Percentiles rank a stretch among this genome's conserved stretches.
These are phyloP conservation scores for Inga oerstediana DNA, from an alignment of 306 rosid species.

Conservation along the genomic window DNA sequence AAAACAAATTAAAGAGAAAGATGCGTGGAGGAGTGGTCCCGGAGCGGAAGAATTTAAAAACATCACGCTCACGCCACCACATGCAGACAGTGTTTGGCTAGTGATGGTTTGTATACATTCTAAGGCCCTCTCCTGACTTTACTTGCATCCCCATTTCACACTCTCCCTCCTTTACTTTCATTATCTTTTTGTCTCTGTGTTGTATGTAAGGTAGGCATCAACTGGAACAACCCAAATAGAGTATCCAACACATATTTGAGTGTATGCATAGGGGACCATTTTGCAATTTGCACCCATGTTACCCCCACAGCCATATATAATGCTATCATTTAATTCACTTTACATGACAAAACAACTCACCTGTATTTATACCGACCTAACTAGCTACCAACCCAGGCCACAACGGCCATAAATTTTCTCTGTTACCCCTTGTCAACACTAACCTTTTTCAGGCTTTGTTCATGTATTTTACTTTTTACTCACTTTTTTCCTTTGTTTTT, in stretches of 20 bases:
- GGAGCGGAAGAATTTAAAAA: slow-evolving; percentile 40
- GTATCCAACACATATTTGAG: not conserved
- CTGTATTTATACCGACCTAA: not conserved
- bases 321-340: not conserved
- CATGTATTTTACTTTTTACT: no score
- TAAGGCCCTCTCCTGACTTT: slow-evolving; percentile 9
- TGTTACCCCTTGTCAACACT: not conserved
- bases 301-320: not conserved
- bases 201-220: slow-evolving; percentile 50
- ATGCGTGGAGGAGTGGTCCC: slow-evolving; percentile 59
- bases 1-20: slow-evolving; percentile 34
- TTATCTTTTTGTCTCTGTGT: slow-evolving; percentile 23
- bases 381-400: not conserved
- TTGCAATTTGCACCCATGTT: not conserved
- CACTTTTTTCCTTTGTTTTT: not conserved
- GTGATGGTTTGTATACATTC: slow-evolving; percentile 49
- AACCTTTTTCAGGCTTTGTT: not conserved
- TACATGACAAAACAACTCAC: not conserved
- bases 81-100: slow-evolving; percentile 51
- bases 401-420: not conserved
- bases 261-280: not conserved
- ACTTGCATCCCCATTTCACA: not conserved
- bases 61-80: slow-evolving; percentile 80
- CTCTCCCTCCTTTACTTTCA: slow-evolving; percentile 23
- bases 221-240: not conserved